phyloP scores from a whole-genome alignment of 2,329 filamentous ascomycete species.

The Aspergillus melleus region DNA sequence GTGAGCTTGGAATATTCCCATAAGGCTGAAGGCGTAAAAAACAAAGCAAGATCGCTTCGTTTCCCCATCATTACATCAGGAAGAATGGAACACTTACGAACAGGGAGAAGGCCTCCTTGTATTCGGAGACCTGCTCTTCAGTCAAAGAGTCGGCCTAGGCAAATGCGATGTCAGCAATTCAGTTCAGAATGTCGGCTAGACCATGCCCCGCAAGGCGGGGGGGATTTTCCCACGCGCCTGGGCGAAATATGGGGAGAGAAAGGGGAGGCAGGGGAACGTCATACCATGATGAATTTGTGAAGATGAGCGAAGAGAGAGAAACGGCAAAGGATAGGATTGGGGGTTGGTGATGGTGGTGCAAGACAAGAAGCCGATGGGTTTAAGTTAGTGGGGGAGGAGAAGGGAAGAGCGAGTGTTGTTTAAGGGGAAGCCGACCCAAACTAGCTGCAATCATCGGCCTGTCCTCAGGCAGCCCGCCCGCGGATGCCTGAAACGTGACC shows the following conservation, averaged over 20 bases:
- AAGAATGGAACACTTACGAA: slow-evolving; percentile 72
- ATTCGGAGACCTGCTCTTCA: slow-evolving; percentile 99
- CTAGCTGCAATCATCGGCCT: slow-evolving; percentile 17
- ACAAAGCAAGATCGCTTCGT: not conserved
- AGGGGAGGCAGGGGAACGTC: slow-evolving; percentile 3
- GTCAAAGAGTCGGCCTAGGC: slow-evolving; percentile 92
- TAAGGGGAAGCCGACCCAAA: slow-evolving; percentile 22
- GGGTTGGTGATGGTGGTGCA: slow-evolving; percentile 18
- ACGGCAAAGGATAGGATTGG: slow-evolving; percentile 6
- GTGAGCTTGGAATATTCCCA: slow-evolving; percentile 18
- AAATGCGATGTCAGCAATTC: slow-evolving; percentile 28
- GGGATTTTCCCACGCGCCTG: slow-evolving; percentile 20
- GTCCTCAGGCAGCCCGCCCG: slow-evolving; percentile 17
- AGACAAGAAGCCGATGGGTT: slow-evolving; percentile 16
- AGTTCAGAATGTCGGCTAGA: slow-evolving; percentile 18
- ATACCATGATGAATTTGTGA: slow-evolving; percentile 34
- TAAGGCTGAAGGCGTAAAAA: not conserved
- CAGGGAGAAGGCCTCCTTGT: slow-evolving; percentile 99
- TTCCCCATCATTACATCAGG: not conserved
- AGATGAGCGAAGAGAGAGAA: slow-evolving; percentile 1
- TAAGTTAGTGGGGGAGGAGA: slow-evolving; percentile 19
- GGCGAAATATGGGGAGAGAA: not conserved
- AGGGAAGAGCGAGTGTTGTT: slow-evolving; percentile 17
- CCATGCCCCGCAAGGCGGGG: slow-evolving; percentile 38
- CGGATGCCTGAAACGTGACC: slow-evolving; percentile 25